Conservation (phyloP, 2,329 filamentous ascomycete genomes). For the Colletotrichum liriopes region DNA sequence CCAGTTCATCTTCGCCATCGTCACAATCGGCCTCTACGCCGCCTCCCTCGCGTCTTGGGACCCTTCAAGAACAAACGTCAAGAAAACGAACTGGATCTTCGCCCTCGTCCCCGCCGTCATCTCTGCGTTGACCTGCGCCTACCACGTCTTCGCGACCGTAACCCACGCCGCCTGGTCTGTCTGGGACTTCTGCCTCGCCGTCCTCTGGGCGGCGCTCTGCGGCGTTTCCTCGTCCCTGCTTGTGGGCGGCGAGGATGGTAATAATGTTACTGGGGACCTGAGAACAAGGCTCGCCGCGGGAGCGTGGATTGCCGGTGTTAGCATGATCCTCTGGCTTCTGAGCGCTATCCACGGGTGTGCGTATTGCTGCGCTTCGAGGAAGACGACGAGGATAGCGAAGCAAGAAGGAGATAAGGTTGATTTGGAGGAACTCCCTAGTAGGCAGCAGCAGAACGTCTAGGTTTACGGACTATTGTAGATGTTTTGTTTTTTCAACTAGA, state of each 20-base stretch:
- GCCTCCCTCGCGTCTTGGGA: conserved; percentile 31
- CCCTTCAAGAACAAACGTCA: background rate
- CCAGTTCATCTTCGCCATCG: conserved; percentile 38
- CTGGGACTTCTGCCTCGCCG: conserved; percentile 33
- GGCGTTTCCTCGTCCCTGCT: conserved; percentile 18
- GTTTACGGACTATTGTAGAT: background rate
- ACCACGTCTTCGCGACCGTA: conserved; percentile 32
- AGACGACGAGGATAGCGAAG: conserved; percentile 8
- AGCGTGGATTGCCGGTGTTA: conserved; percentile 31
- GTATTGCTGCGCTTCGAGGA: conserved; percentile 24
- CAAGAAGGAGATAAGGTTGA: background rate
- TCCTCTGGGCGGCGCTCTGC: conserved; percentile 39
- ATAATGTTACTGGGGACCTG: background rate
- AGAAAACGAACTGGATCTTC: conserved; percentile 27
- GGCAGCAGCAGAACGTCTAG: background rate
- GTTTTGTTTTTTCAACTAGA: background rate
- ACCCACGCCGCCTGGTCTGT: conserved; percentile 37
- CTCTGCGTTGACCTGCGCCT: conserved; percentile 26
- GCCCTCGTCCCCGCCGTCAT: conserved; percentile 32
- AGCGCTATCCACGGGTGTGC: conserved; percentile 25
- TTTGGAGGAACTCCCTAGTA: conserved; percentile 6
- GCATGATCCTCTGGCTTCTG: conserved; percentile 30
- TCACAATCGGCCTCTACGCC: conserved; percentile 34
- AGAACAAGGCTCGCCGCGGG: conserved; percentile 21
- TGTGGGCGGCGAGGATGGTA: background rate